Conservation (phyloP, 306 rosid species). For the Malus sieversii region DNA sequence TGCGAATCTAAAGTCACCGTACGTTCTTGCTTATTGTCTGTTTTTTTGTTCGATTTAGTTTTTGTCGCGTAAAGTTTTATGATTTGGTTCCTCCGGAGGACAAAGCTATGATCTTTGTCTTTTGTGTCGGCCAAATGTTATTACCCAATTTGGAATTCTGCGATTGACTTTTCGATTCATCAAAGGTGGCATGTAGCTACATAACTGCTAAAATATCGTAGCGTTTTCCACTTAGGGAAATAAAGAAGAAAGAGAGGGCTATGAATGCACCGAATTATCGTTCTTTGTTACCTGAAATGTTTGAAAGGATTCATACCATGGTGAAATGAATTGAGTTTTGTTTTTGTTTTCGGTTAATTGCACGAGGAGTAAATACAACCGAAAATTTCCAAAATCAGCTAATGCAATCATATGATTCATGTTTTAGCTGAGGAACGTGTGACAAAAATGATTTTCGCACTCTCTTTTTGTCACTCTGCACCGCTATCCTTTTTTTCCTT, state of each 20-base stretch:
- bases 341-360: background rate
- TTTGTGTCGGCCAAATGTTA: background rate
- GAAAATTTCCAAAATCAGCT: background rate
- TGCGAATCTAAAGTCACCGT: slow-evolving; percentile 86
- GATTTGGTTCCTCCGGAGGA: background rate
- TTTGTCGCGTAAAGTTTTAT: background rate
- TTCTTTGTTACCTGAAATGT: background rate
- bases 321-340: background rate
- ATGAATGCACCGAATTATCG: background rate
- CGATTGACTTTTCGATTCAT: background rate
- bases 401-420: background rate
- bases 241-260: background rate
- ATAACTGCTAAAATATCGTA: background rate
- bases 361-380: background rate
- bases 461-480: too few species aligned
- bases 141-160: background rate
- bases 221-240: background rate
- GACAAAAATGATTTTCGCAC: background rate
- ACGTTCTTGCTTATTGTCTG: background rate
- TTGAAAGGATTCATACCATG: background rate
- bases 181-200: background rate
- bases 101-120: background rate
- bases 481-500: too few species aligned
- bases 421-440: background rate
- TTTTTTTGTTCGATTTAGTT: background rate